Percentiles rank a stretch among this genome's conserved stretches.
These are phyloP conservation scores for Rhodotorula sp. DNA, from an alignment of 1,284 basidiomycete genomes.

Conservation along the genomic window DNA sequence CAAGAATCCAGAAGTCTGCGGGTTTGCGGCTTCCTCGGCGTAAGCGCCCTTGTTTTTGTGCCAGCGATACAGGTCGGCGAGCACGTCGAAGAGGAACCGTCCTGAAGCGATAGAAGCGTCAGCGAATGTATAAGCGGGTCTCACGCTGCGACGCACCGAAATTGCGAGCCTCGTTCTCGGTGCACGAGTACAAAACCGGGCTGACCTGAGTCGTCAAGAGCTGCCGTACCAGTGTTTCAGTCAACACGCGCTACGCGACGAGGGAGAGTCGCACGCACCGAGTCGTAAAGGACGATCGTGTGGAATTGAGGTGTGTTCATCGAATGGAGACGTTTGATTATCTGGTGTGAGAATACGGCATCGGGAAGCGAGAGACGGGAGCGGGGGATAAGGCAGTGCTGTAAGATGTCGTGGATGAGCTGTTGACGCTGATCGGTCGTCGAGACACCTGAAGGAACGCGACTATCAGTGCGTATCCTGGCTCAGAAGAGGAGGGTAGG, in stretches of 20 bases:
- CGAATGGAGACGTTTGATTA: constrained; percentile 81
- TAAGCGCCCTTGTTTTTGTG: constrained; percentile 60
- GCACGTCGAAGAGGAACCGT: constrained; percentile 62
- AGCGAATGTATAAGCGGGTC: neutral
- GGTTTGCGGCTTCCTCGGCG: constrained; percentile 49
- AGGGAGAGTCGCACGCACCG: constrained; percentile 53
- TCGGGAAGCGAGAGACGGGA: constrained; percentile 91
- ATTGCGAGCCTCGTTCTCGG: constrained; percentile 93
- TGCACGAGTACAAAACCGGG: constrained; percentile 83
- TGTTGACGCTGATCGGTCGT: constrained; percentile 47
- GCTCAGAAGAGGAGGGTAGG: neutral
- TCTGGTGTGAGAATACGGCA: constrained; percentile 87
- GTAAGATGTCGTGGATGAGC: constrained; percentile 66
- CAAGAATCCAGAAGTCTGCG: constrained; percentile 41
- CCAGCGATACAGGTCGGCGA: constrained; percentile 75
- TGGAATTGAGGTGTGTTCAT: constrained; percentile 84
- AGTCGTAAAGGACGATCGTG: constrained; percentile 80
- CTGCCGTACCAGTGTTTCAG: constrained; percentile 49
- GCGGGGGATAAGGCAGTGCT: constrained; percentile 89
- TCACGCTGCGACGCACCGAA: constrained; percentile 63
- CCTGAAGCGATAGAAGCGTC: constrained; percentile 20
- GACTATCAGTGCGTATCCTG: neutral
- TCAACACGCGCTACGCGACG: constrained; percentile 9
- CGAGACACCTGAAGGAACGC: neutral
- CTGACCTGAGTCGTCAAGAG: constrained; percentile 59